Evolutionary conservation across 2,329 filamentous ascomycete species (phyloP), one percentile per base, ranked within the genome.

Genomic region (Venturia nashicola): DNA sequence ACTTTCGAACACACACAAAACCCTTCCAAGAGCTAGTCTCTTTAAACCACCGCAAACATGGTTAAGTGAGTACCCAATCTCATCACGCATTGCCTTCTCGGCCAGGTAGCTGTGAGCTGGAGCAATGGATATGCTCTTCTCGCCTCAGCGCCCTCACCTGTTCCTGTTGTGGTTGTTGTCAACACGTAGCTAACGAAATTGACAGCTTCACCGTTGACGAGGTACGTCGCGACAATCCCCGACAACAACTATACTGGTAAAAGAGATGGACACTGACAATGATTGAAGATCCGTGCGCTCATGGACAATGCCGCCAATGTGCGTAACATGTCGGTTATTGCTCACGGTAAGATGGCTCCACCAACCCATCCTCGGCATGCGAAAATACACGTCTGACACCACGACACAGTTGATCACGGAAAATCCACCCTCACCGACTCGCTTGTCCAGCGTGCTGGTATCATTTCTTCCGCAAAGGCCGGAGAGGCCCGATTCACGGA

Each of bases 341-440:
- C 94, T 80, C 94, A 99, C 84, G 92, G 83, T 85, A 80, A 76
- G 82, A 75, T 42, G 36, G 39, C 27, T 32, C 43, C 42, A 51
- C 43, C 40, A 27, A 7, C 27, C 44, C 12, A 39, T 44, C 43
- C 60, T 39, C 32, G 27, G 61, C 60, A 48, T 34, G 36, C 51
- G 55, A 32, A 39, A 57, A 18, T 36, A 36, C 51, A n/a, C 4
- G n/a, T 61, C 57, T 44, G 20, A 63, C 62, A 60, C 65, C 54
- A 6, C 14, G 5, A 18, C 54, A 67, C 69, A 85, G 86, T 99
- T 87, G 94, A 99, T 82, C 94, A 99, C 87, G 94, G 94, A 84
- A 99, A 99, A 83, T 99, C 94, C 74, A 99, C 94, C 78, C 86
- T 99, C 75, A 97, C 93, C 87, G 94, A 99, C 83, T 97, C 94